Percentiles rank a stretch among this genome's conserved stretches.
Evolutionary conservation across 2,329 filamentous ascomycete genomes (phyloP).

Genomic region (Sarocladiaceae sp.): DNA sequence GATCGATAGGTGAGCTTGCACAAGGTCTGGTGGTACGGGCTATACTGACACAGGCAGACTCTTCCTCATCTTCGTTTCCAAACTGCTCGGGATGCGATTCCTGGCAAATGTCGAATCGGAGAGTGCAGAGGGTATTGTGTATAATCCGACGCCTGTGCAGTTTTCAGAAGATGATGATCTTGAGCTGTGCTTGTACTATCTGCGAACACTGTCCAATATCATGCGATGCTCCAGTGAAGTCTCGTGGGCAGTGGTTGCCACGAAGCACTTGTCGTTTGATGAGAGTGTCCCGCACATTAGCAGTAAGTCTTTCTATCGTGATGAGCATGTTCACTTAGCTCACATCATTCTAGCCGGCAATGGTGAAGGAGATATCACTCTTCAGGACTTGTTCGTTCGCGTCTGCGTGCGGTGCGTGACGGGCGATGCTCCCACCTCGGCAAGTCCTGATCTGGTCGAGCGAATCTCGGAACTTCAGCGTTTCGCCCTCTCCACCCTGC

Average conservation of each 20-base stretch:
- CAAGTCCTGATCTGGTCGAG: constrained; percentile 21
- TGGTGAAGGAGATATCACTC: constrained; percentile 50
- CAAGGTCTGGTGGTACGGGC: background rate
- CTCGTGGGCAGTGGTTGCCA: constrained; percentile 67
- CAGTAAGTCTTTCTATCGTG: constrained; percentile 38
- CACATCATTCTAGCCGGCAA: constrained; percentile 37
- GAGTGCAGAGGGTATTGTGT: constrained; percentile 11
- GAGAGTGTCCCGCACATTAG: constrained; percentile 30
- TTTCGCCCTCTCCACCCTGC: constrained; percentile 64
- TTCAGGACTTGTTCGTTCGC: constrained; percentile 66
- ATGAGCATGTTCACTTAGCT: constrained; percentile 12
- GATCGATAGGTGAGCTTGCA: constrained; percentile 53
- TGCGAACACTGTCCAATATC: constrained; percentile 70
- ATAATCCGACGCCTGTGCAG: constrained; percentile 12
- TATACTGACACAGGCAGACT: constrained; percentile 37
- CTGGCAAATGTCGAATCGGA: constrained; percentile 25
- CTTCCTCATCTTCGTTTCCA: constrained; percentile 56
- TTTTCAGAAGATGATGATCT: constrained; percentile 62
- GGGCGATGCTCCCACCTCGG: constrained; percentile 16
- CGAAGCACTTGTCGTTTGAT: constrained; percentile 39
- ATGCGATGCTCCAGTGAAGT: constrained; percentile 62
- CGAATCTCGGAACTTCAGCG: constrained; percentile 66
- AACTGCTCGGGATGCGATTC: constrained; percentile 53
- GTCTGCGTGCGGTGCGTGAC: constrained; percentile 60
- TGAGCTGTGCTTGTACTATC: constrained; percentile 72